Percentiles rank a stretch among this genome's conserved stretches.
phyloP scores from a whole-genome alignment of 768 basidiomycete genomes.

The Suillus paluster region DNA sequence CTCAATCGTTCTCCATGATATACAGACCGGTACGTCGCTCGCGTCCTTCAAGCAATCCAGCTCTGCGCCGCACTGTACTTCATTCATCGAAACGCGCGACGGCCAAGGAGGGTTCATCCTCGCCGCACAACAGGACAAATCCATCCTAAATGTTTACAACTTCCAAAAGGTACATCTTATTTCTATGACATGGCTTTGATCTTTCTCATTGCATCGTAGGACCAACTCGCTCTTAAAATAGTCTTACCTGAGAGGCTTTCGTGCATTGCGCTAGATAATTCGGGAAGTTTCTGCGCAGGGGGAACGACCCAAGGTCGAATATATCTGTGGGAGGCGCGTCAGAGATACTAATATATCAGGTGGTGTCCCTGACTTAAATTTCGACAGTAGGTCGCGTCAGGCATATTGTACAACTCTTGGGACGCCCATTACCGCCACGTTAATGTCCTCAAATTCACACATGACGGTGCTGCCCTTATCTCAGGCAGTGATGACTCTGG shows the following conservation, averaged over 20 bases:
- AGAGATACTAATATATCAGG: neutral
- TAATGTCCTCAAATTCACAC: slow-evolving; percentile 80
- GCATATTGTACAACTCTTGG: slow-evolving; percentile 89
- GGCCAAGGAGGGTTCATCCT: slow-evolving; percentile 85
- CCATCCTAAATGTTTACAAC: slow-evolving; percentile 86
- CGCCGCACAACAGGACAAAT: slow-evolving; percentile 86
- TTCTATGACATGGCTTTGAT: neutral
- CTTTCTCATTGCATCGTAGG: slow-evolving; percentile 50
- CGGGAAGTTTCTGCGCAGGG: slow-evolving; percentile 81
- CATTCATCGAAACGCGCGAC: slow-evolving; percentile 65
- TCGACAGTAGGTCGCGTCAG: slow-evolving; percentile 77
- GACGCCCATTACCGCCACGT: slow-evolving; percentile 96
- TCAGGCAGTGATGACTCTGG: slow-evolving; percentile 92
- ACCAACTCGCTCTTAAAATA: slow-evolving; percentile 86
- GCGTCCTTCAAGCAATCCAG: slow-evolving; percentile 91
- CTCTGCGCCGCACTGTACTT: slow-evolving; percentile 65
- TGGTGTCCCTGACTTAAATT: slow-evolving; percentile 12
- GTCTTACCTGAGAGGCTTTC: slow-evolving; percentile 90
- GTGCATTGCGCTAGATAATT: slow-evolving; percentile 75
- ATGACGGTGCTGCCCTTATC: slow-evolving; percentile 76
- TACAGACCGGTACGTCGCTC: slow-evolving; percentile 73
- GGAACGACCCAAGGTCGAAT: slow-evolving; percentile 89
- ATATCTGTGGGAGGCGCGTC: slow-evolving; percentile 93
- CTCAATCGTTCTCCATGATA: slow-evolving; percentile 76
- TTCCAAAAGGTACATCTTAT: slow-evolving; percentile 80